Evolutionary conservation across 495 filamentous ascomycete species (phyloP), one percentile per base, ranked within the genome.

Genomic region (Trichoderma reesei): DNA sequence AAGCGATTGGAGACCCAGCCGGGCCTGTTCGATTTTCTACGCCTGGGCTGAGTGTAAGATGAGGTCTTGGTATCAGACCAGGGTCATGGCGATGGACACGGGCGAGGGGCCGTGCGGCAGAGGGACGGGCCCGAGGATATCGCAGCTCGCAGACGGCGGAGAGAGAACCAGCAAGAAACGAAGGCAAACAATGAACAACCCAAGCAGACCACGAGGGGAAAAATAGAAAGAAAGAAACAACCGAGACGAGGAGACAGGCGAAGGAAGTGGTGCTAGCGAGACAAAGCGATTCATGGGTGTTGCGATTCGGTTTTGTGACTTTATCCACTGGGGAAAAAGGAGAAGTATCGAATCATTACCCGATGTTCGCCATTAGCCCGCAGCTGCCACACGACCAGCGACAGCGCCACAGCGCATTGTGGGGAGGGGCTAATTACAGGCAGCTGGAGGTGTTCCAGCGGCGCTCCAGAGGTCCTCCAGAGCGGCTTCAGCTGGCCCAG

Each of bases 321-420:
- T 26, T 56, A 56, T 16, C 51, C 51, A 56, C 51, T 34, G 31
- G 51, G 48, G 51, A 33, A 56, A 56, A 56, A 56, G 51, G 51
- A 56, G 51, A 56, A 56, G 51, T 20, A 56, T 56, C 51, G 51
- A 56, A 56, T 56, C 51, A 56, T 56, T 56, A 34, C 51, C 51
- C 51, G 26, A 14, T 26, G 10, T 56, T 56, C 9, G 26, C 16
- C 34, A 26, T 56, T 56, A 56, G 51, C 51, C 51, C 34, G 51
- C 51, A 56, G 51, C 13, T 56, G 51, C 51, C 51, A 56, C 51
- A 56, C 51, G 51, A 56, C 51, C 51, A 34, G 46, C 46, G 16
- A 48, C 44, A n/a, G 44, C 44, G 51, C 51, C 51, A 56, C 51
- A 56, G 51, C 44, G 44, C 41, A 44, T 39, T 48, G 44, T 56